Evolutionary conservation across 257 asterid genomes (phyloP), one percentile per base, ranked within the genome.

Genomic region (Solanum arcanum): DNA sequence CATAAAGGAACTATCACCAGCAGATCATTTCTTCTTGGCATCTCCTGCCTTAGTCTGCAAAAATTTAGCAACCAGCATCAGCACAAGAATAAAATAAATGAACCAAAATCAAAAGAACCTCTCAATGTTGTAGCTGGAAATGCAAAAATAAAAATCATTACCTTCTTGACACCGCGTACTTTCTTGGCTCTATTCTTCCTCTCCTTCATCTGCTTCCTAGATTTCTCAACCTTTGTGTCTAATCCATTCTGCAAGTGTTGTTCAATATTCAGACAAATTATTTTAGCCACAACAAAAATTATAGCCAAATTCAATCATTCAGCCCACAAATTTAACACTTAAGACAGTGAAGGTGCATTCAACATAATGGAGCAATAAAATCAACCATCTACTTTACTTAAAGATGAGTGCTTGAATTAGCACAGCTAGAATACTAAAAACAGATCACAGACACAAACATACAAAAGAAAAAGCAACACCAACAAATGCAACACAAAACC

Each of bases 21-120:
- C 18, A 47, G 27, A 64, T 62, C 74, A 73, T 73, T 86, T 86
- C 74, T 62, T 56, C 90, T 88, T 89, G 74, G 91, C 91, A 87
- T 89, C 91, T 60, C 91, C 91, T 4, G 90, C 91, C 76, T 89
- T 89, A 1, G 91, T 89, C 91, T 89, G 91, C 85, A 81, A 83
- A 16, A 72, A 78, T 12, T 27, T n/a, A 16, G 69, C 37, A 13
- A 52, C 41, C 41, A 52, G n/a, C 21, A 64, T 66, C 21, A 33
- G 52, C 25, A 66, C 42, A 56, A 62, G 27, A 56, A 72, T n/a
- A 47, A 33, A 41, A 5, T 21, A 68, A 49, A 37, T 4, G 29
- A 78, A 3, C 69, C 35, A 31, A 16, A 29, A 11, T 7, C 15
- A 29, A 47, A 46, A 16, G 62, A 47, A 49, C 25, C 9, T 80